A percentile compares a stretch with the other conserved stretches of the same genome.
These are phyloP conservation scores for Phytopythium montanum DNA, from an alignment of 352 stramenopile species.

Conservation along the genomic window DNA sequence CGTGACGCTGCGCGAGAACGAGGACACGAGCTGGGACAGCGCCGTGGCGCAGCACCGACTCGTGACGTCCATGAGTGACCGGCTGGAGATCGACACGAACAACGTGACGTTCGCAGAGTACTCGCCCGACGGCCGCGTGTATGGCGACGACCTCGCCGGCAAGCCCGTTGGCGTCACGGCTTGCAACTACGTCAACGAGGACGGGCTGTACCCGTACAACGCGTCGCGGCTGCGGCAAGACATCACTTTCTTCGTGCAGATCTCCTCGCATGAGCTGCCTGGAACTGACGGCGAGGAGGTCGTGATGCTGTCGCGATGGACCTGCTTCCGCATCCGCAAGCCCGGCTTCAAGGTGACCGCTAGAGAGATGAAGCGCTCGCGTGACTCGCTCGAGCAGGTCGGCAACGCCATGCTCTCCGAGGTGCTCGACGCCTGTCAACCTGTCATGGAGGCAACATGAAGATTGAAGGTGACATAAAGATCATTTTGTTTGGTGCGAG, in stretches of 20 bases:
- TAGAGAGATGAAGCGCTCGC: conserved; percentile 19
- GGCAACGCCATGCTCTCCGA: conserved; percentile 17
- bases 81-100: conserved; percentile 33
- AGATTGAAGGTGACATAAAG: no score
- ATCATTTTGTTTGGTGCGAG: no score
- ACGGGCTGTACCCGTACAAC: conserved; percentile 45
- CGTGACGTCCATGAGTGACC: conserved; percentile 21
- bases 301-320: conserved; percentile 28
- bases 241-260: conserved; percentile 34
- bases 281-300: conserved; percentile 12
- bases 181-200: conserved; percentile 43
- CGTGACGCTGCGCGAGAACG: conserved; percentile 38
- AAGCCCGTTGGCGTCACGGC: conserved; percentile 15
- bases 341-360: conserved; percentile 16
- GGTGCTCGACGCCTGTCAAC: conserved; percentile 3
- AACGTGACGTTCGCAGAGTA: conserved; percentile 34
- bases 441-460: background rate
- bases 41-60: conserved; percentile 33
- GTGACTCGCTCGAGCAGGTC: conserved; percentile 19
- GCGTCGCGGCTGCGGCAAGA: conserved; percentile 36
- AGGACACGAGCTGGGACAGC: conserved; percentile 23
- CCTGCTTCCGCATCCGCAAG: conserved; percentile 29
- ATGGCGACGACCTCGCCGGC: conserved; percentile 4
- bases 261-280: conserved; percentile 18
- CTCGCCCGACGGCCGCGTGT: conserved; percentile 6